Percentiles rank a stretch among this genome's conserved stretches.
Conservation (phyloP, 768 basidiomycete genomes). For the Lactarius psammicola region DNA sequence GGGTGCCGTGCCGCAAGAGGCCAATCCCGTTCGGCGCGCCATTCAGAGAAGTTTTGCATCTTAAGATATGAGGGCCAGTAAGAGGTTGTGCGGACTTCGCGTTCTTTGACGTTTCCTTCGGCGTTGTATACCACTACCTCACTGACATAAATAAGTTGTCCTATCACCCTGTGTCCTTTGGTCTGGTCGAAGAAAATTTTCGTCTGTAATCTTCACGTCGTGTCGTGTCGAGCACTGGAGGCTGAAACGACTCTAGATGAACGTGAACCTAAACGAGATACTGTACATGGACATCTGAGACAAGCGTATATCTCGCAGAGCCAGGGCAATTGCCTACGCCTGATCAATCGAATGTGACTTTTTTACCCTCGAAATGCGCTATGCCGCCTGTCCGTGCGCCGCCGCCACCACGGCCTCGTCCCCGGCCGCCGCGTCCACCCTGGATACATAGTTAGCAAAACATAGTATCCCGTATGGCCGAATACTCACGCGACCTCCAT, state of each 20-base stretch:
- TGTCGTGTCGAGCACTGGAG: background rate
- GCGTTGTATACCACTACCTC: conserved; percentile 17
- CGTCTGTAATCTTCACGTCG: background rate
- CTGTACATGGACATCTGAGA: background rate
- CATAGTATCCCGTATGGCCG: background rate
- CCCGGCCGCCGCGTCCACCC: conserved; percentile 34
- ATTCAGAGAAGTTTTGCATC: conserved; percentile 48
- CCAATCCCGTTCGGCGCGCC: conserved; percentile 73
- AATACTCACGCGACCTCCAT: conserved; percentile 44
- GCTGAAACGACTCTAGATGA: conserved; percentile 1
- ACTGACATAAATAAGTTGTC: conserved; percentile 16
- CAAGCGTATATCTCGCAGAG: background rate
- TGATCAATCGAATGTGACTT: conserved; percentile 50
- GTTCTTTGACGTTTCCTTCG: conserved; percentile 4
- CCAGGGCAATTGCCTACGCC: background rate
- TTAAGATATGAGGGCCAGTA: background rate
- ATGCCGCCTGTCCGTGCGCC: conserved; percentile 63
- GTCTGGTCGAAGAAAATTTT: background rate
- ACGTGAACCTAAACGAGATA: conserved; percentile 3
- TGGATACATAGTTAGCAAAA: conserved; percentile 13
- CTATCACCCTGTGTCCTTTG: background rate
- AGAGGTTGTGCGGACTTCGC: background rate
- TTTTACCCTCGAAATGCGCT: conserved; percentile 62
- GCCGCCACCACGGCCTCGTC: conserved; percentile 43
- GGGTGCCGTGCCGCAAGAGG: conserved; percentile 61